These are phyloP conservation scores for Porcisia deanei DNA, from an alignment of 208 protist species.

Conservation along the genomic window DNA sequence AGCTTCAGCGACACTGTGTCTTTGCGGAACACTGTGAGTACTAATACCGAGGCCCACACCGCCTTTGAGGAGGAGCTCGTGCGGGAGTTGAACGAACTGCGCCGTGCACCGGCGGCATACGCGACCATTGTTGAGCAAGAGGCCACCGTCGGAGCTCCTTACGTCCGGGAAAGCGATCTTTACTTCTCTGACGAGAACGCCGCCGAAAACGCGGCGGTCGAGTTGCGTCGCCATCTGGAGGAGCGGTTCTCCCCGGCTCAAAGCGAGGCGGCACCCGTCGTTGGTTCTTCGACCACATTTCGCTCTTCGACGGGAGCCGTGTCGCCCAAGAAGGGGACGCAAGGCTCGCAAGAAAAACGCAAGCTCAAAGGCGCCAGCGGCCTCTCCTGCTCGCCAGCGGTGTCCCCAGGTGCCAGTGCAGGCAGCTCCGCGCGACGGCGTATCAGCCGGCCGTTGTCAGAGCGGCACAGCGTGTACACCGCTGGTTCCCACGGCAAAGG, in stretches of 20 bases:
- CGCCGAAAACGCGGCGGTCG: constrained; percentile 13
- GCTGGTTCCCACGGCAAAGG: not conserved
- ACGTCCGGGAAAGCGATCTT: constrained; percentile 50
- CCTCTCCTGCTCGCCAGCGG: not conserved
- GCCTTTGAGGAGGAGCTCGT: constrained; percentile 60
- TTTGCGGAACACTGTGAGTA: constrained; percentile 60
- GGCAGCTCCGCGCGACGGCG: not conserved
- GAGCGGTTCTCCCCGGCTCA: constrained; percentile 1
- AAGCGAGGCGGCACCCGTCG: not conserved
- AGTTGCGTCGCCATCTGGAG: constrained; percentile 21
- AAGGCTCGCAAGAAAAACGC: constrained; percentile 11
- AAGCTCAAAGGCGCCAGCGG: not conserved
- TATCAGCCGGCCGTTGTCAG: not conserved
- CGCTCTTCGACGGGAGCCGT: not conserved
- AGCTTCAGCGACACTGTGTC: constrained; percentile 35
- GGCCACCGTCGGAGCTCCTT: constrained; percentile 69
- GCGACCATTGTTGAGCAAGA: constrained; percentile 56
- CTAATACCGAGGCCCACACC: constrained; percentile 55
- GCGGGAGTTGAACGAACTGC: constrained; percentile 71
- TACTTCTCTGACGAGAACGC: constrained; percentile 49
- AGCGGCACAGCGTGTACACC: not conserved
- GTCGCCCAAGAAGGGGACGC: not conserved
- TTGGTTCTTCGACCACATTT: not conserved
- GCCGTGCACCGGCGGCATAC: constrained; percentile 61
- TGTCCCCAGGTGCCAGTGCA: not conserved